Conservation (phyloP, 352 stramenopile genomes). For the Plasmopara muralis region DNA sequence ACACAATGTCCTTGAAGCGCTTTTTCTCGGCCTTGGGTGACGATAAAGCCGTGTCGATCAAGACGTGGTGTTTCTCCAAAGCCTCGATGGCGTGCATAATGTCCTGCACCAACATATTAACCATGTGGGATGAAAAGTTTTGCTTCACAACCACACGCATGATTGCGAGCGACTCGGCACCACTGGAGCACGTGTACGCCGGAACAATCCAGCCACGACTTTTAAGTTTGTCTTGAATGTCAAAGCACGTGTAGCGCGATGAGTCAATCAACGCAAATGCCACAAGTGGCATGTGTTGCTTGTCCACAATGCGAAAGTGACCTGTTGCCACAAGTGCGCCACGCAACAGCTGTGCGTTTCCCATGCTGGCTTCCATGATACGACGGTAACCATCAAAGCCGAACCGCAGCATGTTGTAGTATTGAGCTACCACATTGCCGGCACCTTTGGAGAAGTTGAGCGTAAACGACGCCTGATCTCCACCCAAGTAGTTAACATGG, state of each 20-base stretch:
- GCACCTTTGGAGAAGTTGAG: slow-evolving; percentile 92
- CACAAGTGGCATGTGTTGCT: slow-evolving; percentile 87
- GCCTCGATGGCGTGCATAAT: slow-evolving; percentile 80
- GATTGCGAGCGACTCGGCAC: slow-evolving; percentile 78
- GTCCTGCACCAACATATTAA: slow-evolving; percentile 82
- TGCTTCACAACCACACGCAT: slow-evolving; percentile 90
- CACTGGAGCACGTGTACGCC: slow-evolving; percentile 83
- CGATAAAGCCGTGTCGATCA: slow-evolving; percentile 71
- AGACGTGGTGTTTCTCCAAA: slow-evolving; percentile 70
- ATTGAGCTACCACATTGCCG: slow-evolving; percentile 85
- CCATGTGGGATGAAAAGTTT: slow-evolving; percentile 86
- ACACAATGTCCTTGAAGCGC: slow-evolving; percentile 59
- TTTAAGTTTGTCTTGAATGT: slow-evolving; percentile 87
- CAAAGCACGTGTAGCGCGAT: slow-evolving; percentile 81
- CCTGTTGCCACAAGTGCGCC: slow-evolving; percentile 65
- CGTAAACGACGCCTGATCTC: slow-evolving; percentile 88
- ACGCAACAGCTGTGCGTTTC: slow-evolving; percentile 77
- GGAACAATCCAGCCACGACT: slow-evolving; percentile 86
- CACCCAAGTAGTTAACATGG: slow-evolving; percentile 90
- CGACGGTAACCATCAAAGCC: slow-evolving; percentile 83
- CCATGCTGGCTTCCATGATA: slow-evolving; percentile 89
- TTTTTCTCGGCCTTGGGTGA: slow-evolving; percentile 71
- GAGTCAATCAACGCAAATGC: slow-evolving; percentile 81
- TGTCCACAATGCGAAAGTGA: slow-evolving; percentile 86
- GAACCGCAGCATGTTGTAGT: slow-evolving; percentile 92